These are phyloP conservation scores for Ceratobasidium sp. DNA, from an alignment of 1,284 basidiomycete genomes.

Conservation along the genomic window DNA sequence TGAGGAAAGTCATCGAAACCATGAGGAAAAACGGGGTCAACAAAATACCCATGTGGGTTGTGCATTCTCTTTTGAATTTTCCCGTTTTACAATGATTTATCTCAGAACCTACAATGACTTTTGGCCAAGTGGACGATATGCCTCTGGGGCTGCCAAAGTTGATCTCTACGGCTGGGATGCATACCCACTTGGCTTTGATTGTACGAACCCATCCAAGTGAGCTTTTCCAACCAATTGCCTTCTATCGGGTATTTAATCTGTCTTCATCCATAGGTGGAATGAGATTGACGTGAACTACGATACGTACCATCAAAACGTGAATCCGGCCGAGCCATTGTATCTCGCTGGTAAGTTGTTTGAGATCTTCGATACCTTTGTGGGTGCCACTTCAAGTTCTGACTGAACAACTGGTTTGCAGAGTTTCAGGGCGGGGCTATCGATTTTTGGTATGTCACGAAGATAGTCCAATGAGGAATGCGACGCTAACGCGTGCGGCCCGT, in stretches of 20 bases:
- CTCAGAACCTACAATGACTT: slow-evolving; percentile 39
- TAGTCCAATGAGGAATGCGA: too few species aligned
- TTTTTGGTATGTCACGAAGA: slow-evolving; percentile 21
- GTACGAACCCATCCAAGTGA: slow-evolving; percentile 28
- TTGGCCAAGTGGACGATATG: slow-evolving; percentile 26
- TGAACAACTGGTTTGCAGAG: background rate
- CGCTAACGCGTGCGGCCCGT: background rate
- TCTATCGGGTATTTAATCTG: background rate
- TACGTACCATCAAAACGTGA: slow-evolving; percentile 26
- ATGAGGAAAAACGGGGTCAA: slow-evolving; percentile 30
- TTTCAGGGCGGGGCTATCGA: slow-evolving; percentile 42
- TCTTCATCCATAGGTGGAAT: slow-evolving; percentile 15
- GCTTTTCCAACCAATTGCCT: background rate
- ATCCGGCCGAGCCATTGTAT: slow-evolving; percentile 40
- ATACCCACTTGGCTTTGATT: slow-evolving; percentile 43
- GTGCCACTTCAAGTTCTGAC: background rate
- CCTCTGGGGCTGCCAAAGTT: slow-evolving; percentile 36
- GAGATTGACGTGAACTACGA: slow-evolving; percentile 11
- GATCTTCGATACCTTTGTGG: background rate
- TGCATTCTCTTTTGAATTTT: too few species aligned
- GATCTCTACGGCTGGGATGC: slow-evolving; percentile 43
- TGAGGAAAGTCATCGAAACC: slow-evolving; percentile 17
- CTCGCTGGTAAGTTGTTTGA: slow-evolving; percentile 25
- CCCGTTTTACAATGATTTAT: background rate
- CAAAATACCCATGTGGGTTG: slow-evolving; percentile 28